Base-by-base conservation (phyloP, 1,284 basidiomycete species). In the Golubevia sp. region DNA sequence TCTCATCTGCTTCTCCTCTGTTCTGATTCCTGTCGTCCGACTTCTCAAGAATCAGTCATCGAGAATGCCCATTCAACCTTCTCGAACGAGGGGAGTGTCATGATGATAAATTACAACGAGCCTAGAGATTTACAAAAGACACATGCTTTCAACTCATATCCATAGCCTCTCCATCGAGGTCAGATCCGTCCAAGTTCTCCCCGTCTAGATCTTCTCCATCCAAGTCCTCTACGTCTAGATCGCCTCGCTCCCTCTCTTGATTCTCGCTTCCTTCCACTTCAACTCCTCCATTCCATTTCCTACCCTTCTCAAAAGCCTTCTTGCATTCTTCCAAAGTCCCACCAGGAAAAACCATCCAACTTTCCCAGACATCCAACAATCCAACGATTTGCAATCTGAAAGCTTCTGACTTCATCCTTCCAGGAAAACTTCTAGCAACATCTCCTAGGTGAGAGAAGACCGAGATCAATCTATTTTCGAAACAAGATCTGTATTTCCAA, bases 371-470 rank as follows among this genome's bases (percentile, higher is more conserved):
- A 18, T 44, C 38, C 38, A 44, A 44, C 11, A 44, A 18, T 44
- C 38, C 38, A 13, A 44, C 38, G 38, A 44, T 44, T 15, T 44
- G 38, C 11, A 44, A n/a, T 49, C 51, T 53, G 21, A 73, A 68
- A 53, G 59, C 66, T 49, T 82, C 77, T 26, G 63, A 56, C 61
- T 70, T 77, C 53, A 80, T 73, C 30, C 74, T 63, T 1, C 72
- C 74, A 0, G 64, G 49, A 44, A 77, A 77, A n/a, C 62, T 59
- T 5, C 25, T 53, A 2, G 65, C 63, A 0, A 79, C 63, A 4
- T 71, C 66, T 8, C 74, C 71, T 0, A 76, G 52, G 54, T 83
- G 80, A 3, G 64, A 61, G 55, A 82, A 80, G 18, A 82, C 61
- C 1, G 61, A 18, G 2, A 56, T 64, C 6, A 82, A 57, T 18